A percentile compares a stretch with the other conserved stretches of the same genome.
Evolutionary conservation across 1,139 yeast genomes (phyloP).

Genomic region (Kurtzmaniella natalensis): DNA sequence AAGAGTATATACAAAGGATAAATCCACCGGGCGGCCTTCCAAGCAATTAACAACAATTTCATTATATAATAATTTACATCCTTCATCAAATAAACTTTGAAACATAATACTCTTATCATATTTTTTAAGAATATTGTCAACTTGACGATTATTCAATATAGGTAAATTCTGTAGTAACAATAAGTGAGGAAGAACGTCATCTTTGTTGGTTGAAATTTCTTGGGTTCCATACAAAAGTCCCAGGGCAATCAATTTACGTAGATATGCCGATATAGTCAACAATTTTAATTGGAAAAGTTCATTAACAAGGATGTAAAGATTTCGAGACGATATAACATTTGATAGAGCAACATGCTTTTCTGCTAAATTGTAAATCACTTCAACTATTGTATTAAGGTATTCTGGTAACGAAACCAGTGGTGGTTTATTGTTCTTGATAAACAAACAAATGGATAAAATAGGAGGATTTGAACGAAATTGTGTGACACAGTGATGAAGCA

Average conservation of each 20-base stretch:
- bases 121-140: conserved; percentile 45
- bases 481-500: conserved; percentile 2
- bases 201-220: conserved; percentile 1
- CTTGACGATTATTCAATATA: conserved; percentile 45
- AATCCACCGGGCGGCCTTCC: background rate
- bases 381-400: conserved; percentile 46
- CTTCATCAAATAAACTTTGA: conserved; percentile 25
- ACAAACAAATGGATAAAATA: conserved; percentile 1
- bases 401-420: conserved; percentile 17
- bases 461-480: background rate
- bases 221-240: conserved; percentile 56
- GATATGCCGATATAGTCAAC: conserved; percentile 61
- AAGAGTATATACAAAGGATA: conserved; percentile 1
- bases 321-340: conserved; percentile 17
- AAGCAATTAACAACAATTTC: conserved; percentile 23
- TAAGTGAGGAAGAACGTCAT: conserved; percentile 34
- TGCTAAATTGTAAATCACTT: conserved; percentile 43
- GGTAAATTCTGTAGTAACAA: conserved; percentile 53
- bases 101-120: conserved; percentile 29
- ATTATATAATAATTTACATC: conserved; percentile 21
- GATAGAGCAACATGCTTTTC: conserved; percentile 30
- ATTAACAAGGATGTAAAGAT: conserved; percentile 48
- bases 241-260: conserved; percentile 75
- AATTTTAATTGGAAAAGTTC: conserved; percentile 50
- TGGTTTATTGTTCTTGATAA: background rate